Evolutionary conservation across 129 eudicot species (phyloP).

Genomic region (Apium graveolens): DNA sequence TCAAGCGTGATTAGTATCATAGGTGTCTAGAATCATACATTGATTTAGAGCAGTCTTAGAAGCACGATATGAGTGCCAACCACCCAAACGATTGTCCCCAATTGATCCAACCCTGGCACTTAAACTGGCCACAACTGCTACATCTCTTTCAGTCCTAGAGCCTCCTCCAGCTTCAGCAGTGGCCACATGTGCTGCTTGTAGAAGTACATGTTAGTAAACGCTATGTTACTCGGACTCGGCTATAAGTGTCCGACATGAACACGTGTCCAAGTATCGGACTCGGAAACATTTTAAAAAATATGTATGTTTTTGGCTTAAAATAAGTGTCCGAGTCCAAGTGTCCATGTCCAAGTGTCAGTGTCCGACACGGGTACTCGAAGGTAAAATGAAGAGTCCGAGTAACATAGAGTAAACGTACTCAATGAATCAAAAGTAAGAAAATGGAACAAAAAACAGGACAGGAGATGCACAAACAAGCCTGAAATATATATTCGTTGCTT

Average conservation of each 20-base stretch:
- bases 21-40: constrained; percentile 31
- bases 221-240: too few species aligned
- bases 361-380: too few species aligned
- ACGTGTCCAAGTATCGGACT: too few species aligned
- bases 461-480: background rate
- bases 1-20: background rate
- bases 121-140: constrained; percentile 80
- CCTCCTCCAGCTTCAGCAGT: constrained; percentile 88
- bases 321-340: too few species aligned
- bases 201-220: background rate
- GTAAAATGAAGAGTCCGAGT: too few species aligned
- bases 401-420: too few species aligned
- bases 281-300: too few species aligned
- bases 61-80: constrained; percentile 95
- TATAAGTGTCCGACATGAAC: too few species aligned
- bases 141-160: constrained; percentile 48
- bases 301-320: too few species aligned
- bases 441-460: background rate
- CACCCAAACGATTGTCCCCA: constrained; percentile 79
- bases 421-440: background rate
- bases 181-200: constrained; percentile 94
- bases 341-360: too few species aligned
- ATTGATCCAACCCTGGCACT: constrained; percentile 97
- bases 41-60: constrained; percentile 91
- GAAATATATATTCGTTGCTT: background rate